Evolutionary conservation across 768 basidiomycete species (phyloP), one percentile per base, ranked within the genome.

Genomic region (Termitomyces titanicus): DNA sequence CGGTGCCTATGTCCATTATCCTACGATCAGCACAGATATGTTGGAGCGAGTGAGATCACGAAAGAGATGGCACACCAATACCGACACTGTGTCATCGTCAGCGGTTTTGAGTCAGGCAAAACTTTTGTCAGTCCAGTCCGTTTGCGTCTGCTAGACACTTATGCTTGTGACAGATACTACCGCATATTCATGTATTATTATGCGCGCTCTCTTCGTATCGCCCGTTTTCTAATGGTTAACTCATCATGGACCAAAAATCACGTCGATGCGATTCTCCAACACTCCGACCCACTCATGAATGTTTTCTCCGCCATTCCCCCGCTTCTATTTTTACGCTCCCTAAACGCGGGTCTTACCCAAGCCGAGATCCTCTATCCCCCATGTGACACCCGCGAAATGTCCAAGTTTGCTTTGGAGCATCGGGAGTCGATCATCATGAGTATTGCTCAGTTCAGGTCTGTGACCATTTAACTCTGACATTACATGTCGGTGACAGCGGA

Each of bases 21-120:
- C 97, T 1, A 97, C 92, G 7, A 96, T 99, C 66, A 94, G 92
- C 65, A 89, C 88, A 8, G 86, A 94, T 61, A 98, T 98, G 97
- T 79, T 98, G 33, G 77, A 79, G 48, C 85, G 96, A 34, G 92
- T 97, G 27, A 71, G 75, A 48, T 75, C 76, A 1, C 78, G 88
- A 11, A 70, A 74, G 47, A 69, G 71, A 11, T 81, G 83, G 61
- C 82, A 87, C 60, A 89, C 87, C 20, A 92, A 90, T 63, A 72
- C 77, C 3, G 73, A 74, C 34, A 53, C 63, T 2, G 82, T 89
- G 25, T 82, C 88, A 5, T 78, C 74, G 34, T 88, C 78, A 10
- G 54, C 67, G 0, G 51, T 85, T 1, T 72, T 87, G 6, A 89
- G 83, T 52, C 64, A 66, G 43, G 74, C 76, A 17, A 93, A 93